A percentile compares a stretch with the other conserved stretches of the same genome.
Conservation (phyloP, 2,329 filamentous ascomycete species). For the Sclerotinia borealis region DNA sequence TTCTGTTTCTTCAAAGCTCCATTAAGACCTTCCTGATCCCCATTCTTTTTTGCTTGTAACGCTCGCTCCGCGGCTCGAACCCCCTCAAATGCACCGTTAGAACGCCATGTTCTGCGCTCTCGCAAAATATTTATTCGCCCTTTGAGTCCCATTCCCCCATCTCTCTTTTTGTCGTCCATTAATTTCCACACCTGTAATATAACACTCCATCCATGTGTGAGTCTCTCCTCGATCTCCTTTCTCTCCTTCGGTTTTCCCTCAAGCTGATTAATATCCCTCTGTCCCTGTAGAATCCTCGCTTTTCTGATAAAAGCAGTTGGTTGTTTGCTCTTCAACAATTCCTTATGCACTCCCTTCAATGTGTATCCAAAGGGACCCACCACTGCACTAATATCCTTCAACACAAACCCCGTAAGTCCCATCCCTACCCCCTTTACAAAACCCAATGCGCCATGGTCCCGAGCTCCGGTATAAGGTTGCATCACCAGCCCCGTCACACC, state of each 20-base stretch:
- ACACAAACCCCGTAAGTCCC: constrained; percentile 7
- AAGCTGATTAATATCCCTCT: constrained; percentile 39
- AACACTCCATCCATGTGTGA: constrained; percentile 37
- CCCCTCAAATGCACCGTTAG: constrained; percentile 40
- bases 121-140: constrained; percentile 33
- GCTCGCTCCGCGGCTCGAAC: constrained; percentile 41
- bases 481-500: constrained; percentile 57
- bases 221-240: constrained; percentile 25
- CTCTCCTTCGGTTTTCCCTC: constrained; percentile 30
- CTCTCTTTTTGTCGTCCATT: constrained; percentile 32
- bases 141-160: constrained; percentile 17
- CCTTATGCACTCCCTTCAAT: constrained; percentile 58
- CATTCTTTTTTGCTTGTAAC: constrained; percentile 41
- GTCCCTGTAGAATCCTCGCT: constrained; percentile 54
- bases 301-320: constrained; percentile 49
- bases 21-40: constrained; percentile 38
- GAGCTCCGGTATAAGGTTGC: constrained; percentile 51
- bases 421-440: constrained; percentile 10
- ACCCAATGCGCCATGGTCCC: neutral
- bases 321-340: constrained; percentile 46
- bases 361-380: constrained; percentile 56
- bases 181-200: constrained; percentile 37
- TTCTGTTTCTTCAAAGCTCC: constrained; percentile 42
- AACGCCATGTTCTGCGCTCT: constrained; percentile 37
- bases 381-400: constrained; percentile 51